These are phyloP conservation scores for Populus pruinosa DNA, from an alignment of 345 rosid genomes.

Conservation along the genomic window DNA sequence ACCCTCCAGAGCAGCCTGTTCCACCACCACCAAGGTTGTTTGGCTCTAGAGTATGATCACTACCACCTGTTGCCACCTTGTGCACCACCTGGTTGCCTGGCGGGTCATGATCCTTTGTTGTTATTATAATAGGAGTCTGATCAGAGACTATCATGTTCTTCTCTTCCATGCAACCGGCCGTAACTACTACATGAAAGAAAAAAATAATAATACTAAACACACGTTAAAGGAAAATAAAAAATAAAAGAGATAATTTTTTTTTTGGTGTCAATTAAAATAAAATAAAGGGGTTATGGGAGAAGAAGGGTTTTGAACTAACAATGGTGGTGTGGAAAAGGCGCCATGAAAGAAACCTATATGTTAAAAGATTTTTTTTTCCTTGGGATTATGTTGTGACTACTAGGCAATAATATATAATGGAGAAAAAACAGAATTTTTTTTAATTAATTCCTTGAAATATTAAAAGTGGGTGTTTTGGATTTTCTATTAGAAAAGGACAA, in stretches of 20 bases:
- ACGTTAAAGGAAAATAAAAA: neutral
- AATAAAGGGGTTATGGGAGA: neutral
- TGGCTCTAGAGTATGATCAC: neutral
- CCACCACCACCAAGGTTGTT: neutral
- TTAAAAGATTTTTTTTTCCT: neutral
- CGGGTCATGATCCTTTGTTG: neutral
- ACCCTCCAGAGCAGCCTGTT: neutral
- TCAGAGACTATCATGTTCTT: neutral
- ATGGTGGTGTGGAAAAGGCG: neutral
- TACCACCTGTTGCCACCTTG: neutral
- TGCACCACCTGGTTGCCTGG: neutral
- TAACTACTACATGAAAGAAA: neutral
- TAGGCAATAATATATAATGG: neutral
- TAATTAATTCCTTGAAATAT: neutral
- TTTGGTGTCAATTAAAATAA: too few species aligned
- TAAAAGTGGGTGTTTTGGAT: neutral
- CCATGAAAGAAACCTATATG: neutral
- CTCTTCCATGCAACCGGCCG: conserved; percentile 12
- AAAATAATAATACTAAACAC: neutral
- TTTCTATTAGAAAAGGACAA: neutral
- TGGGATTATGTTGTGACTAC: neutral
- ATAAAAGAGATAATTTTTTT: neutral
- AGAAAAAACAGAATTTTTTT: neutral
- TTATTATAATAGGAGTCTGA: neutral
- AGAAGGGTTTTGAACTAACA: neutral